These are phyloP conservation scores for Colletotrichum sp. DNA, from an alignment of 2,329 filamentous ascomycete genomes.

Conservation along the genomic window DNA sequence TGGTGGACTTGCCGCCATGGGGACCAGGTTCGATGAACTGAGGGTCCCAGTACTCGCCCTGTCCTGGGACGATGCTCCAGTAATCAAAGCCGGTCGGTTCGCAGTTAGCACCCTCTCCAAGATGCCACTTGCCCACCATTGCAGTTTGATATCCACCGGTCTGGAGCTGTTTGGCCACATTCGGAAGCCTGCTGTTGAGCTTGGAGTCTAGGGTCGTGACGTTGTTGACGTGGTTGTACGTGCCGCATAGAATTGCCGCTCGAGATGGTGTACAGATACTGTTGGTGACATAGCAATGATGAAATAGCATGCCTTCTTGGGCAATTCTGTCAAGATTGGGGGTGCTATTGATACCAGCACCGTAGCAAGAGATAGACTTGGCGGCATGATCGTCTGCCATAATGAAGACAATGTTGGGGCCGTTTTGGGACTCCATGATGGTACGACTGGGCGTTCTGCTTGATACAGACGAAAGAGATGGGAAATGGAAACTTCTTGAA, in stretches of 20 bases:
- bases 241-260: slow-evolving; percentile 54
- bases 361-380: slow-evolving; percentile 55
- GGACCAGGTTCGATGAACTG: slow-evolving; percentile 46
- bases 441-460: not conserved
- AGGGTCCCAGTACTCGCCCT: slow-evolving; percentile 58
- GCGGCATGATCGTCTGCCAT: slow-evolving; percentile 60
- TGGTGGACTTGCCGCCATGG: slow-evolving; percentile 23
- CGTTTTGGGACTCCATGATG: not conserved
- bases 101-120: slow-evolving; percentile 51
- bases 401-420: slow-evolving; percentile 51
- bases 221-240: slow-evolving; percentile 57
- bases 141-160: slow-evolving; percentile 53
- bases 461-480: not conserved
- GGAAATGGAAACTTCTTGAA: not conserved
- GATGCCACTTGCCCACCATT: slow-evolving; percentile 60
- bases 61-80: slow-evolving; percentile 55
- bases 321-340: slow-evolving; percentile 58
- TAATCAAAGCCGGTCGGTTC: slow-evolving; percentile 57
- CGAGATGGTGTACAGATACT: slow-evolving; percentile 57
- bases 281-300: slow-evolving; percentile 61
- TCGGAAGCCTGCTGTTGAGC: slow-evolving; percentile 55
- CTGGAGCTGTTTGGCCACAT: slow-evolving; percentile 55
- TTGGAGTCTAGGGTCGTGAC: slow-evolving; percentile 53
- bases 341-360: slow-evolving; percentile 55
- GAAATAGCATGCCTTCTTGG: slow-evolving; percentile 53